Evolutionary conservation across 148 eudicot genomes (phyloP).

Genomic region (Fagopyrum esculentum): DNA sequence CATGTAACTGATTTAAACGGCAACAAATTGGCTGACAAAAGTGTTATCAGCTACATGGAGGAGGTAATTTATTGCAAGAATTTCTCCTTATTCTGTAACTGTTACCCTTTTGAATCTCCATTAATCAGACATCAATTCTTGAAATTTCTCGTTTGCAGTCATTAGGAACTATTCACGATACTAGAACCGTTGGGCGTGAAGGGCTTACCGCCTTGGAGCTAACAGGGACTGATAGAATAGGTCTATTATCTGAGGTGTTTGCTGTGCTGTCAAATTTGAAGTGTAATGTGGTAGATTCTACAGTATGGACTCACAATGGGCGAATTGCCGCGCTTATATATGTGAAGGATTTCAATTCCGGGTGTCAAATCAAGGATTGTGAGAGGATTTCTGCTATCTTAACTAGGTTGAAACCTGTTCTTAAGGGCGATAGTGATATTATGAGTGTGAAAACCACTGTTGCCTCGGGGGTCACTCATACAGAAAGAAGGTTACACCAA

Average conservation of each 20-base stretch:
- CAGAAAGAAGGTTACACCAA: constrained; percentile 85
- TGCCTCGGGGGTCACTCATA: constrained; percentile 61
- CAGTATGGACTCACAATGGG: constrained; percentile 89
- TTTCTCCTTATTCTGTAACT: background rate
- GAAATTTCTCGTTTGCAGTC: constrained; percentile 36
- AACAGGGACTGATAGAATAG: constrained; percentile 80
- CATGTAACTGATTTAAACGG: constrained; percentile 88
- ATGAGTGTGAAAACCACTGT: constrained; percentile 61
- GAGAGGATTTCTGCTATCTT: constrained; percentile 45
- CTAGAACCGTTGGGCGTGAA: constrained; percentile 30
- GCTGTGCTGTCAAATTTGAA: constrained; percentile 63
- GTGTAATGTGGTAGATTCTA: constrained; percentile 73
- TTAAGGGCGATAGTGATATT: constrained; percentile 80
- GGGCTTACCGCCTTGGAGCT: constrained; percentile 77
- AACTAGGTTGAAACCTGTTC: constrained; percentile 54
- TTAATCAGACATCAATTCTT: constrained; percentile 6
- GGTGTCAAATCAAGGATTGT: constrained; percentile 53
- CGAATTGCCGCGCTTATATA: constrained; percentile 79
- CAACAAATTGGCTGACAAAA: constrained; percentile 70
- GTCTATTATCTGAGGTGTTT: constrained; percentile 79
- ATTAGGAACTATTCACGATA: constrained; percentile 53
- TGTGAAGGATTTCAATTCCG: constrained; percentile 61
- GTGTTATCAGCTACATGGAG: constrained; percentile 71
- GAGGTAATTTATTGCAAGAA: constrained; percentile 40
- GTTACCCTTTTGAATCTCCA: background rate